Evolutionary conservation across 2,329 filamentous ascomycete species (phyloP).

Genomic region (Karstenula rhodostoma): DNA sequence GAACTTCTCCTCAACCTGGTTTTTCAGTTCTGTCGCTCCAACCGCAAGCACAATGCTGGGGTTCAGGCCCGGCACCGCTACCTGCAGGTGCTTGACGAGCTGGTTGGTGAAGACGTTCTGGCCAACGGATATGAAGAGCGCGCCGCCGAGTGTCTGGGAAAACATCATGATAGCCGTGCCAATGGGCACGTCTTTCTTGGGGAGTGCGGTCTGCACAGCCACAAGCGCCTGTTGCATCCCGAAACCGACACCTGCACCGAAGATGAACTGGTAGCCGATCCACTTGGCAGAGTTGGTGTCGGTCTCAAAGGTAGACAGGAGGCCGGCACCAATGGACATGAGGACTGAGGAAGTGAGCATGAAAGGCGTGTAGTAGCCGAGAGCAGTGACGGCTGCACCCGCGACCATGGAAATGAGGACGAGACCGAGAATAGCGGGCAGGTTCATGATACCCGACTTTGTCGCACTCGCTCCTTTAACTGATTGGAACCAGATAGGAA

Average conservation of each 20-base stretch:
- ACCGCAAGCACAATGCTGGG: slow-evolving; percentile 53
- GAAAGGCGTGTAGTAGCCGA: slow-evolving; percentile 62
- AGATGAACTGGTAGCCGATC: slow-evolving; percentile 52
- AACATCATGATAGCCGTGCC: slow-evolving; percentile 60
- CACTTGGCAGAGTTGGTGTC: slow-evolving; percentile 48
- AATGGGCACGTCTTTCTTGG: slow-evolving; percentile 54
- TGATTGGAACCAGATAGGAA: slow-evolving; percentile 60
- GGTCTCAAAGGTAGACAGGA: slow-evolving; percentile 54
- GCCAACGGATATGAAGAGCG: slow-evolving; percentile 58
- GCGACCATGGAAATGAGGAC: slow-evolving; percentile 54
- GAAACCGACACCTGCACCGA: slow-evolving; percentile 55
- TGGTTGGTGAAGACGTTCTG: slow-evolving; percentile 61
- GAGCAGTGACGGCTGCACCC: slow-evolving; percentile 49
- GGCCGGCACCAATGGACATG: slow-evolving; percentile 56
- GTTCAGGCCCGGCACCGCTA: slow-evolving; percentile 51
- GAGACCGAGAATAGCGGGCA: slow-evolving; percentile 56
- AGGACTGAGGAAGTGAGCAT: slow-evolving; percentile 53
- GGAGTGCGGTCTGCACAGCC: slow-evolving; percentile 56
- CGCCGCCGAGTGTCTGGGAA: slow-evolving; percentile 57
- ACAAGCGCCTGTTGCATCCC: slow-evolving; percentile 60
- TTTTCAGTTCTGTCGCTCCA: slow-evolving; percentile 67
- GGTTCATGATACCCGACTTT: slow-evolving; percentile 58
- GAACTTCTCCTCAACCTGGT: slow-evolving; percentile 59
- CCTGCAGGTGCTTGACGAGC: slow-evolving; percentile 53
- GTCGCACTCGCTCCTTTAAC: slow-evolving; percentile 57